Percentiles rank a stretch among this genome's conserved stretches.
phyloP scores from a whole-genome alignment of 2,329 filamentous ascomycete species.

The Lecanicillium sp. region DNA sequence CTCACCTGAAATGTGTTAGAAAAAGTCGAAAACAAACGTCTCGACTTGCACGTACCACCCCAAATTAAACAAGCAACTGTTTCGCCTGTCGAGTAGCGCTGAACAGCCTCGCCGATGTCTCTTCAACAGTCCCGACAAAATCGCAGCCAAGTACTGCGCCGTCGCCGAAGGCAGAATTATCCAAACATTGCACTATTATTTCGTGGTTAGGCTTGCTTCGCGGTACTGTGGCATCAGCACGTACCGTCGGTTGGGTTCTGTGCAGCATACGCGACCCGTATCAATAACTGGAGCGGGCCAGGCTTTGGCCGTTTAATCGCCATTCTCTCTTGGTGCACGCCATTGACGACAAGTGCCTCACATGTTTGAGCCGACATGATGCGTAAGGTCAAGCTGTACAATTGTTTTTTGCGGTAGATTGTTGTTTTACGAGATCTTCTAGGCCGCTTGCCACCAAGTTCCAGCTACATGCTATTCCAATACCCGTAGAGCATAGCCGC shows the following conservation, averaged over 20 bases:
- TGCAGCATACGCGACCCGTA: constrained; percentile 10
- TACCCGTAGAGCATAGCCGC: too few species aligned
- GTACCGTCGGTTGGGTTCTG: constrained; percentile 13
- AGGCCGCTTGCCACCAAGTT: too few species aligned
- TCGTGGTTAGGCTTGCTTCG: constrained; percentile 39
- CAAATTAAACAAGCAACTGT: constrained; percentile 18
- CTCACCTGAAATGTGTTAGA: constrained; percentile 11
- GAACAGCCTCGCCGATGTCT: constrained; percentile 19
- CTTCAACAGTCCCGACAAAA: constrained; percentile 27
- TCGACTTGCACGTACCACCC: constrained; percentile 19
- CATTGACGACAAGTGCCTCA: too few species aligned
- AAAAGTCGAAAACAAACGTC: background rate
- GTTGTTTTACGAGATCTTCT: too few species aligned
- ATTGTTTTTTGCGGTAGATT: too few species aligned
- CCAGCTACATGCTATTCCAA: too few species aligned
- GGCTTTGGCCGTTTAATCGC: background rate
- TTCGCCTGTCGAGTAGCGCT: constrained; percentile 13
- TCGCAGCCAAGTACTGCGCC: constrained; percentile 28
- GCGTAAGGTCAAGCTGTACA: too few species aligned
- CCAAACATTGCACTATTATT: constrained; percentile 22
- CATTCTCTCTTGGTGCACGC: too few species aligned
- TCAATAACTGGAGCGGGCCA: constrained; percentile 6
- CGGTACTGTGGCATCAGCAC: too few species aligned
- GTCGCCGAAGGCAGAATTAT: constrained; percentile 26
- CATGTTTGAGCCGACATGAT: too few species aligned